These are phyloP conservation scores for Melastoma malabathricum DNA, from an alignment of 345 rosid species.

Conservation along the genomic window DNA sequence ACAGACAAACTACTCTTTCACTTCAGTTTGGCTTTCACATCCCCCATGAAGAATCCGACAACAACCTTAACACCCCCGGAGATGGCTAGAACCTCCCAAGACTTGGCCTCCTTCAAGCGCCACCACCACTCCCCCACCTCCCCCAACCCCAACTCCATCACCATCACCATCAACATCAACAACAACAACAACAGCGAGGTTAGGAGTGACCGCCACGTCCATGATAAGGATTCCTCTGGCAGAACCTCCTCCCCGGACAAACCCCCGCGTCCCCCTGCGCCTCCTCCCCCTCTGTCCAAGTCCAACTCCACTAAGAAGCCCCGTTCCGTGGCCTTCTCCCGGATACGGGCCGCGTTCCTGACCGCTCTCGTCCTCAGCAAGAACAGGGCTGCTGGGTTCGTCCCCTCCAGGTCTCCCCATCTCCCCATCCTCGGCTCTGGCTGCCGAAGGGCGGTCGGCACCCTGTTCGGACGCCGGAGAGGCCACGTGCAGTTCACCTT, in stretches of 20 bases:
- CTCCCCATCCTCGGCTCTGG: slow-evolving; percentile 13
- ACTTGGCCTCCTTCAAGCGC: slow-evolving; percentile 55
- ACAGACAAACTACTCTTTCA: too few relatives aligned
- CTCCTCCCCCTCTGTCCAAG: slow-evolving; percentile 5
- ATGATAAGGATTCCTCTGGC: neutral
- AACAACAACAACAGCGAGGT: slow-evolving; percentile 10
- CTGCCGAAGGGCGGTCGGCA: slow-evolving; percentile 69
- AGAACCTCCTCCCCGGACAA: slow-evolving; percentile 2
- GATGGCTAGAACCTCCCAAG: slow-evolving; percentile 45
- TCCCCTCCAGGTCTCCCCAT: slow-evolving; percentile 7
- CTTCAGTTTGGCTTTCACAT: too few relatives aligned
- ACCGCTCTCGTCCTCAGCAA: slow-evolving; percentile 25
- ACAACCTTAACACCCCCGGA: too few relatives aligned
- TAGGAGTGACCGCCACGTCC: neutral
- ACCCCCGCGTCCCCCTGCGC: slow-evolving; percentile 1
- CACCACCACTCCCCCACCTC: slow-evolving; percentile 63
- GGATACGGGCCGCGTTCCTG: slow-evolving; percentile 69
- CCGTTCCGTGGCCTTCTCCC: slow-evolving; percentile 61
- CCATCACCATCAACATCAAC: slow-evolving; percentile 8
- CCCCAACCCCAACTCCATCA: neutral
- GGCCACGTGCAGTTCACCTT: slow-evolving; percentile 95
- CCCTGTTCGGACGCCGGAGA: slow-evolving; percentile 73
- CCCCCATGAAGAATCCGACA: too few relatives aligned
- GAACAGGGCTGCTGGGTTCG: slow-evolving; percentile 18
- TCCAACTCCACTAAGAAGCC: slow-evolving; percentile 46